phyloP scores from a whole-genome alignment of 2,329 filamentous ascomycete genomes.

The Aspergillus persii region DNA sequence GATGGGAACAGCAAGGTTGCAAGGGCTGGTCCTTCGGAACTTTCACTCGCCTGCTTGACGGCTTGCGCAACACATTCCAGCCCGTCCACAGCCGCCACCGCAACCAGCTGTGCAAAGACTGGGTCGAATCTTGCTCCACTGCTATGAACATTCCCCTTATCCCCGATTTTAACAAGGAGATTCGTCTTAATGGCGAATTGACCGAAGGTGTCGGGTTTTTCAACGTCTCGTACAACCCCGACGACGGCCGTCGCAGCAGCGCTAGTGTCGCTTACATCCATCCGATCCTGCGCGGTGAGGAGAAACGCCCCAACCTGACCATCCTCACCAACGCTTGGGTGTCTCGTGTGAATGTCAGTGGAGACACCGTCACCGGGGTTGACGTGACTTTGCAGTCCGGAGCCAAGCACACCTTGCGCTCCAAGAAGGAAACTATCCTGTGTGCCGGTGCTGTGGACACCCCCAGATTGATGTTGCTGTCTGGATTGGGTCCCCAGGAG shows the following conservation, averaged over 20 bases:
- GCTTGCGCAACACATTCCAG: constrained; percentile 84
- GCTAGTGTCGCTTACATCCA: constrained; percentile 92
- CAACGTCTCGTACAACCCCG: constrained; percentile 86
- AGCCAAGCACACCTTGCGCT: constrained; percentile 53
- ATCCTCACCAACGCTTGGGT: constrained; percentile 88
- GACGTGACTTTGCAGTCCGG: constrained; percentile 65
- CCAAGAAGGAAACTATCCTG: constrained; percentile 74
- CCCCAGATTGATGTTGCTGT: constrained; percentile 62
- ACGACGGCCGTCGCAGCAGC: constrained; percentile 78
- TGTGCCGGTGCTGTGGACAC: constrained; percentile 80
- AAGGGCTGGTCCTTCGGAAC: constrained; percentile 83
- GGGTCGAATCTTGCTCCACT: constrained; percentile 75
- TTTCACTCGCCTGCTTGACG: constrained; percentile 77
- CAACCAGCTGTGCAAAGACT: constrained; percentile 89
- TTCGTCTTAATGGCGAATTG: constrained; percentile 68
- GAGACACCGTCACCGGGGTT: constrained; percentile 70
- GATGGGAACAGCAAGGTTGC: constrained; percentile 80
- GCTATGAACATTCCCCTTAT: constrained; percentile 79
- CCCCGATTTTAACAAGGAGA: constrained; percentile 83
- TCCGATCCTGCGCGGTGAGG: constrained; percentile 79
- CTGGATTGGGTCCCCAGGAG: constrained; percentile 52
- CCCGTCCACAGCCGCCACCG: constrained; percentile 81
- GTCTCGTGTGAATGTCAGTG: constrained; percentile 70
- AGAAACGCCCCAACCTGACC: constrained; percentile 79
- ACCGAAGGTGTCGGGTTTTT: constrained; percentile 83